Percentiles rank a stretch among this genome's conserved stretches.
phyloP scores from a whole-genome alignment of 2,329 filamentous ascomycete genomes.

The Xylariaceae sp. region DNA sequence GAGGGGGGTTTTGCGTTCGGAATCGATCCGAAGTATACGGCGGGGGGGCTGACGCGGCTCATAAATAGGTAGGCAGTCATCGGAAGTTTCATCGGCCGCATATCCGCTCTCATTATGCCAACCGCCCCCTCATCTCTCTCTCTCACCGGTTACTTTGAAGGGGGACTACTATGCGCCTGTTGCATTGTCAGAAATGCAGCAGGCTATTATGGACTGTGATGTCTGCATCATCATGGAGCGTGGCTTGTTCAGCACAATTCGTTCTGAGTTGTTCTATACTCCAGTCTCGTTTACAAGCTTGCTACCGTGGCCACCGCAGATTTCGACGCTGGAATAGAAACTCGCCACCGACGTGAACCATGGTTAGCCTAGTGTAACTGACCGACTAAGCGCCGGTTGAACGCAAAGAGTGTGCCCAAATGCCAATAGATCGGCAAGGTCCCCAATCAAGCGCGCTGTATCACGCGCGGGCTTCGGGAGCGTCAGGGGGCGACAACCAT shows the following conservation, averaged over 20 bases:
- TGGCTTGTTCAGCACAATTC: too few species aligned
- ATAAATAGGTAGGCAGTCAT: background rate
- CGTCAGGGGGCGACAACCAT: background rate
- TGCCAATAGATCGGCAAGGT: background rate
- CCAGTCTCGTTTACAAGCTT: too few species aligned
- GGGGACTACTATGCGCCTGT: too few species aligned
- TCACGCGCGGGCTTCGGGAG: slow-evolving; percentile 5
- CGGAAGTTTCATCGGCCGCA: background rate
- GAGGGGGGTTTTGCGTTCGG: slow-evolving; percentile 2
- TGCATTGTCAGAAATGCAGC: too few species aligned
- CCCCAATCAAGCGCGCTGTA: slow-evolving; percentile 12
- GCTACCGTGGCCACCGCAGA: too few species aligned
- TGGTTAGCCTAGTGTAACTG: slow-evolving; percentile 4
- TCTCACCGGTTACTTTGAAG: too few species aligned
- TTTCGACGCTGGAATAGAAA: too few species aligned
- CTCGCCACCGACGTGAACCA: too few species aligned
- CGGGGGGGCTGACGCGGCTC: slow-evolving; percentile 7
- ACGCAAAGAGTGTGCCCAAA: background rate
- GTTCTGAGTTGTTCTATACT: too few species aligned
- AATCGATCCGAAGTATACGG: slow-evolving; percentile 4
- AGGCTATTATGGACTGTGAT: too few species aligned
- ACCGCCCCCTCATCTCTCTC: background rate
- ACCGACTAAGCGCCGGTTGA: slow-evolving; percentile 11
- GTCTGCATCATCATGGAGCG: too few species aligned
- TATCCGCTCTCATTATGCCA: background rate